Evolutionary conservation across 805 yeast species (phyloP).

Genomic region (Tanozyma kutaoensis): DNA sequence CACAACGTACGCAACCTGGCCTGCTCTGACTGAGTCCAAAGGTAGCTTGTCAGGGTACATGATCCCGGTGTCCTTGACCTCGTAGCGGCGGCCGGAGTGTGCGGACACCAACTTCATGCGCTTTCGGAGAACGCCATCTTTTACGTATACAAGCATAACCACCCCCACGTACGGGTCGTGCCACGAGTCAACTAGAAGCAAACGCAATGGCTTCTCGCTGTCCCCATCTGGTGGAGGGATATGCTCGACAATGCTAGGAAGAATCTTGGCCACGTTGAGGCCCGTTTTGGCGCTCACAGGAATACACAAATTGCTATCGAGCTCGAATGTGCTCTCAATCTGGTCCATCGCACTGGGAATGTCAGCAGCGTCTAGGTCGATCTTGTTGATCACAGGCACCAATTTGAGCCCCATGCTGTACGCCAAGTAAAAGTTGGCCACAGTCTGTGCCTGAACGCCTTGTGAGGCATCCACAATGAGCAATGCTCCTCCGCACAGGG

Average conservation of each 20-base stretch:
- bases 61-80: constrained; percentile 85
- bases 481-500: constrained; percentile 92
- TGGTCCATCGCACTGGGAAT: constrained; percentile 71
- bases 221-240: constrained; percentile 72
- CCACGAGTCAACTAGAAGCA: constrained; percentile 94
- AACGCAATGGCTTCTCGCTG: constrained; percentile 39
- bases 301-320: constrained; percentile 59
- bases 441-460: constrained; percentile 96
- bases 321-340: constrained; percentile 72
- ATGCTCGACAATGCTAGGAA: constrained; percentile 70
- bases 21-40: constrained; percentile 56
- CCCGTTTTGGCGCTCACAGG: constrained; percentile 93
- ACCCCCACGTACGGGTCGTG: constrained; percentile 90
- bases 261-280: constrained; percentile 55
- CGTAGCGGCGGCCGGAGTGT: constrained; percentile 65
- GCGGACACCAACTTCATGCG: constrained; percentile 72
- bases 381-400: constrained; percentile 84
- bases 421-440: constrained; percentile 91
- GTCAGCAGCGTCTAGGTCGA: constrained; percentile 82
- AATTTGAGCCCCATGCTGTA: constrained; percentile 70
- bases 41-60: constrained; percentile 84
- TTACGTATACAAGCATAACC: constrained; percentile 69
- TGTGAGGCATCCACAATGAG: constrained; percentile 88
- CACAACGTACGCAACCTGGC: constrained; percentile 91
- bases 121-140: constrained; percentile 65